Evolutionary conservation across 371 early-diverging fungal species (phyloP), one percentile per base, ranked within the genome.

Genomic region (Lichtheimia ramosa): DNA sequence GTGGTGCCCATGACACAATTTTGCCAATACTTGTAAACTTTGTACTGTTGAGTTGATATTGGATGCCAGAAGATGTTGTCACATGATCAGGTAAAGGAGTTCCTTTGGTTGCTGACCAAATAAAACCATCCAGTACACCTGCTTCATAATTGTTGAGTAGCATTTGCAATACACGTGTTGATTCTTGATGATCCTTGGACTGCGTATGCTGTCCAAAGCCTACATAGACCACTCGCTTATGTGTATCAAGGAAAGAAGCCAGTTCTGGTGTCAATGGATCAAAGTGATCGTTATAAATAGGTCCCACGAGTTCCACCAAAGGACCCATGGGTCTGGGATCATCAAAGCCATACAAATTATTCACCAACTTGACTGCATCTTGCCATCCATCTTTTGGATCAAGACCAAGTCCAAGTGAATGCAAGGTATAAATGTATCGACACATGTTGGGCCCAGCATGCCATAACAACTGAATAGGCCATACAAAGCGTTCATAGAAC

Each of bases 261-360:
- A 73, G 43, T 5, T 56, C 57, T 0, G 16, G 27, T 4, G 61
- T 62, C 14, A 79, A 46, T 1, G 64, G 56, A 14, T 62, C 41
- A 27, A 66, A 69, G 0, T 48, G 25, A 16, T 62, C 49, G 2
- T 64, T 62, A 3, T 73, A 12, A 0, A 77, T 65, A 0, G 77
- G 71, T 4, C 81, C 81, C 0, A 80, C 56, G 2, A 65, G n/a
- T 40, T 71, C 66, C 2, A 70, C 58, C 3, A 74, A 50, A 0
- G 81, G 77, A 0, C 67, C 66, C 3, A 73, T 12, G 5, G 75
- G 63, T 10, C 75, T 57, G 21, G 72, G 43, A 15, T 65, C 25
- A 27, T 68, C 64, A 13, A 64, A 51, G 0, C 75, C 75, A 42
- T 57, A 64, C 6, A 68, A 13, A 25, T 41, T 61, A 23, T 71